Evolutionary conservation across 2,329 filamentous ascomycete species (phyloP), one percentile per base, ranked within the genome.

Genomic region (Penicillium brevicompactum): DNA sequence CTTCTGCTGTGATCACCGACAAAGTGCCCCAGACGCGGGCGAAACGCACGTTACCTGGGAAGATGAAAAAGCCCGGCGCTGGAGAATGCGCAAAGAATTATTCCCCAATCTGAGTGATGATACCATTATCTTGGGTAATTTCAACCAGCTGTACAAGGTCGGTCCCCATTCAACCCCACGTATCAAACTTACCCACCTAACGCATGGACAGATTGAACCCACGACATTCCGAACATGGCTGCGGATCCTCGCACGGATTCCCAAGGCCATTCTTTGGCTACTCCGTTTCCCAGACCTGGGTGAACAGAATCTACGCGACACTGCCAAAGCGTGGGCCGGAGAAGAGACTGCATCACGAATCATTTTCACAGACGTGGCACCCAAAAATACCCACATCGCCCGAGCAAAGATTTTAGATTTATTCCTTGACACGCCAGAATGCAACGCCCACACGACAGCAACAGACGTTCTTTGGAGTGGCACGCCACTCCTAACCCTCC

Each of bases 111-210:
- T 99, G 11, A 79, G 86, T 2, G 89, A 97, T 66, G 88, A 96
- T 70, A 84, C 86, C 18, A 87, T 99, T 66, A 97, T 99, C 65
- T 82, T 99, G 55, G 94, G 91, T 6, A 99, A 99, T 74, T 99
- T 99, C 76, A 99, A 99, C 70, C 94, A 99, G 73, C 80, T 99
- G 31, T 99, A 99, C 78, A 99, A 99, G 86, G 92, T 94, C 80
- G 43, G 61, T 53, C 18, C 4, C n/a, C 1, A 18, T 18, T 10
- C 6, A 10, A 18, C 4, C 46, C 9, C n/a, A 49, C 32, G 44
- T 43, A 24, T 34, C 49, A 16, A 31, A 18, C 41, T 5, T n/a
- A 27, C 31, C 51, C 56, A 22, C 53, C 55, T 55, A 21, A 51
- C 32, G 30, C n/a, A 31, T 22, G 27, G 48, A 16, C 58, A 96